Conservation (phyloP, 2,329 filamentous ascomycete species). For the Gaeumannomyces tritici region DNA sequence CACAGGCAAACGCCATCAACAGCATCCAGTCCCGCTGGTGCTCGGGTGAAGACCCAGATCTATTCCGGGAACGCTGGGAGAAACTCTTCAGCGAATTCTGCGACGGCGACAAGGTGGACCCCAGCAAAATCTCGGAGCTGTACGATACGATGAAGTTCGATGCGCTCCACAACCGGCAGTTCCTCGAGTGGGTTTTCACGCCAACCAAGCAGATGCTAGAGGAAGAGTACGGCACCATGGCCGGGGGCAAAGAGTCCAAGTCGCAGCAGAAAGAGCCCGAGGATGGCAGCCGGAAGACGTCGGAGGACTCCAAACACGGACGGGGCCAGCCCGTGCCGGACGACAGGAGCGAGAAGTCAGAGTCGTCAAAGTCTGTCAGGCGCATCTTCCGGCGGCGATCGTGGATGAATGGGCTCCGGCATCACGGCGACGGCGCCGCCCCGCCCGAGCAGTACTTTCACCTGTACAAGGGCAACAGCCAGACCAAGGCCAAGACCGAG, state of each 20-base stretch:
- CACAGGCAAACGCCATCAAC: constrained; percentile 52
- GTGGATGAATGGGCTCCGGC: constrained; percentile 43
- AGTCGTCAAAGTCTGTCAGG: constrained; percentile 23
- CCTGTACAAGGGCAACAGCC: constrained; percentile 68
- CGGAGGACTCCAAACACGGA: constrained; percentile 25
- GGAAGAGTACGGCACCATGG: constrained; percentile 47
- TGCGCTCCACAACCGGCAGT: constrained; percentile 90
- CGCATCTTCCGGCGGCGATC: constrained; percentile 52
- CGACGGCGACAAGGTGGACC: constrained; percentile 95
- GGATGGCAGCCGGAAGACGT: constrained; percentile 20
- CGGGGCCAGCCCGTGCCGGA: constrained; percentile 8
- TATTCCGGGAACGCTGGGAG: constrained; percentile 96
- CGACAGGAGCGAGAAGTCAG: constrained; percentile 1
- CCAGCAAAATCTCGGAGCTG: constrained; percentile 95
- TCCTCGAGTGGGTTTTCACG: constrained; percentile 95
- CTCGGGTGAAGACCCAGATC: constrained; percentile 84
- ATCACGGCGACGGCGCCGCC: constrained; percentile 40
- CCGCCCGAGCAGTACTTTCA: constrained; percentile 75
- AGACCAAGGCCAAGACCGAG: constrained; percentile 72
- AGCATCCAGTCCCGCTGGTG: constrained; percentile 89
- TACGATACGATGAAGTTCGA: constrained; percentile 99
- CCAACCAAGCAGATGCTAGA: constrained; percentile 71
- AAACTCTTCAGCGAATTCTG: constrained; percentile 96
- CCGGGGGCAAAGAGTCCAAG: constrained; percentile 5
- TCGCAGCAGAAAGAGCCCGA: constrained; percentile 29